phyloP scores from a whole-genome alignment of 495 filamentous ascomycete genomes.

The Xylaria acuta region DNA sequence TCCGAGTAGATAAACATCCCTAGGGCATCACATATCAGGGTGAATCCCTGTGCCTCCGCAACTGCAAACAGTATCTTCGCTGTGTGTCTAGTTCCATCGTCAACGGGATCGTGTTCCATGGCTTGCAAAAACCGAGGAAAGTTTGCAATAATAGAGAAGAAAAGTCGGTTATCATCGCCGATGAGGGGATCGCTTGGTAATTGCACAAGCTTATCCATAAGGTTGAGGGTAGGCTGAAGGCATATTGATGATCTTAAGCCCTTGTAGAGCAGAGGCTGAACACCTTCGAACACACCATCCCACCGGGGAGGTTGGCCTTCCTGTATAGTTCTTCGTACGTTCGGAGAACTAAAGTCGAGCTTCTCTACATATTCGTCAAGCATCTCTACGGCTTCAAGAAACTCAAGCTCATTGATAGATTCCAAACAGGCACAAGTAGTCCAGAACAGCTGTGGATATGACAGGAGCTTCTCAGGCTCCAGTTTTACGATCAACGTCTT shows the following conservation, averaged over 20 bases:
- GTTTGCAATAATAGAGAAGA: conserved; percentile 87
- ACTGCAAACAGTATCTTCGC: conserved; percentile 73
- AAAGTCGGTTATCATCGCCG: conserved; percentile 77
- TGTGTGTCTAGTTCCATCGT: conserved; percentile 60
- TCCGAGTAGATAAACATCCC: conserved; percentile 71
- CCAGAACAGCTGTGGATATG: conserved; percentile 96
- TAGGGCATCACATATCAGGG: conserved; percentile 64
- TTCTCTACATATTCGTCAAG: conserved; percentile 86
- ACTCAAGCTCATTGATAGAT: conserved; percentile 94
- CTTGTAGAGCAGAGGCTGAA: conserved; percentile 87
- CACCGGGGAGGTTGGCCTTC: conserved; percentile 83
- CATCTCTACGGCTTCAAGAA: conserved; percentile 88
- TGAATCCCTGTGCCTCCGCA: conserved; percentile 71
- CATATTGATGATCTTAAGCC: conserved; percentile 87
- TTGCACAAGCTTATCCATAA: conserved; percentile 77
- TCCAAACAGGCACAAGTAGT: conserved; percentile 94
- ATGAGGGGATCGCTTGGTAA: conserved; percentile 83
- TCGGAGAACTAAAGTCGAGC: conserved; percentile 76
- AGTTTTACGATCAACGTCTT: conserved; percentile 87
- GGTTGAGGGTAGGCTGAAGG: conserved; percentile 74
- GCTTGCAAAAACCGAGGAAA: conserved; percentile 84
- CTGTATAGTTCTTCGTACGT: conserved; percentile 69
- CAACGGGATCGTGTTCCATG: conserved; percentile 69
- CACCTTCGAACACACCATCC: conserved; percentile 88
- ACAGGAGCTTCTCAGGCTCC: conserved; percentile 76